Evolutionary conservation across 768 basidiomycete genomes (phyloP).

Genomic region (Xanthoconium stramineum): DNA sequence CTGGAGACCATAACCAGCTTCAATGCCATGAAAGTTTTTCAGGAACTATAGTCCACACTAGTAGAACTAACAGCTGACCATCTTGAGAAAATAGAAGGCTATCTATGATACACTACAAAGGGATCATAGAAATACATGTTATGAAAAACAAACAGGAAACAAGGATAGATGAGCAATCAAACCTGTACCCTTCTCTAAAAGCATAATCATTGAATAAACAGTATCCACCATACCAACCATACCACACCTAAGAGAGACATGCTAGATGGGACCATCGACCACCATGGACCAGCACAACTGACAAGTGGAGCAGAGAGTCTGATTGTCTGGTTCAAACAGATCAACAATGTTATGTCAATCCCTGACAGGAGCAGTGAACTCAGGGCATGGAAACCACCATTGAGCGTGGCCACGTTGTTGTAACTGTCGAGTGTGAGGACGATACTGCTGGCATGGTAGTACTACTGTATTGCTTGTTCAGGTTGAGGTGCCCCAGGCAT

Average conservation of each 20-base stretch:
- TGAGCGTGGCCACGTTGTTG: conserved; percentile 55
- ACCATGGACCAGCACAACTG: conserved; percentile 29
- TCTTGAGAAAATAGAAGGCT: no score
- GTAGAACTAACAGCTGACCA: no score
- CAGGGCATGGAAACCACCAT: conserved; percentile 36
- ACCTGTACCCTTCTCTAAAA: no score
- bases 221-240: conserved; percentile 18
- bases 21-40: no score
- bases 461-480: conserved; percentile 60
- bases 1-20: no score
- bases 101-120: no score
- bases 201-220: not conserved
- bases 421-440: conserved; percentile 63
- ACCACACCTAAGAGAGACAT: conserved; percentile 9
- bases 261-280: conserved; percentile 1
- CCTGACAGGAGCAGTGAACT: conserved; percentile 50
- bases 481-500: conserved; percentile 34
- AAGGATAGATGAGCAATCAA: no score
- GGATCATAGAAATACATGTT: no score
- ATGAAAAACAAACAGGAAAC: no score
- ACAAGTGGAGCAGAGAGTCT: conserved; percentile 56
- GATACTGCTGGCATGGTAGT: conserved; percentile 65
- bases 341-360: conserved; percentile 46
- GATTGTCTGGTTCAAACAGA: conserved; percentile 64
- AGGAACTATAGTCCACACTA: no score